A percentile compares a stretch with the other conserved stretches of the same genome.
Evolutionary conservation across 352 stramenopile genomes (phyloP).

Genomic region (Phytophthora tentaculata): DNA sequence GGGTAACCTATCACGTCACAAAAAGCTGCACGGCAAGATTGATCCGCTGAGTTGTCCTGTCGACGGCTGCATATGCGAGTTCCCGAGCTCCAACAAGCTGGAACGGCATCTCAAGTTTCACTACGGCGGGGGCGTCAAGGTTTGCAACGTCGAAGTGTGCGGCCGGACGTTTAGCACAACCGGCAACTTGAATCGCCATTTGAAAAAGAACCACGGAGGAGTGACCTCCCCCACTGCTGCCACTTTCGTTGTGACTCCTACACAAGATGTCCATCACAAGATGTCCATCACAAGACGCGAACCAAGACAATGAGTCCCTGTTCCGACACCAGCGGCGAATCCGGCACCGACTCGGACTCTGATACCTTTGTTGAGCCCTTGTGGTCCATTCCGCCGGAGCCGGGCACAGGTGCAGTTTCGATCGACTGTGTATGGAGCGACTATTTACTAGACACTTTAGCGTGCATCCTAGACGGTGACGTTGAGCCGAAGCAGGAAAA

Average conservation of each 20-base stretch:
- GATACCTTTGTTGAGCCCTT: constrained; percentile 15
- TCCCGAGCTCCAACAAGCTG: constrained; percentile 41
- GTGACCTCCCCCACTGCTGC: not conserved
- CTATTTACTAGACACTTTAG: constrained; percentile 39
- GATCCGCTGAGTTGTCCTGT: constrained; percentile 38
- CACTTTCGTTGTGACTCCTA: constrained; percentile 2
- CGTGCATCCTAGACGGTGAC: constrained; percentile 35
- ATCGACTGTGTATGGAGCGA: constrained; percentile 32
- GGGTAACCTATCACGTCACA: constrained; percentile 58
- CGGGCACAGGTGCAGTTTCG: constrained; percentile 3
- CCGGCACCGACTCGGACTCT: constrained; percentile 11
- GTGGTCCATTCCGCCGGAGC: constrained; percentile 13
- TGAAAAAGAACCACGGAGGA: constrained; percentile 43
- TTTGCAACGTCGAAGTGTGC: constrained; percentile 39
- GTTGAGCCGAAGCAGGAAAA: constrained; percentile 2
- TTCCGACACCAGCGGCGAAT: constrained; percentile 9
- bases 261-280: not conserved
- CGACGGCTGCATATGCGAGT: constrained; percentile 37
- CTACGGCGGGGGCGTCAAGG: constrained; percentile 46
- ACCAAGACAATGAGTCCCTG: constrained; percentile 16
- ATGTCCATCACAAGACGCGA: not conserved
- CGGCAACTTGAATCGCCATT: constrained; percentile 50
- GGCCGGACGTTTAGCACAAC: constrained; percentile 55
- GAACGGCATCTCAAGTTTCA: constrained; percentile 57
- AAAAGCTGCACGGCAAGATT: constrained; percentile 47